phyloP scores from a whole-genome alignment of 306 rosid genomes.

The Fagus crenata region DNA sequence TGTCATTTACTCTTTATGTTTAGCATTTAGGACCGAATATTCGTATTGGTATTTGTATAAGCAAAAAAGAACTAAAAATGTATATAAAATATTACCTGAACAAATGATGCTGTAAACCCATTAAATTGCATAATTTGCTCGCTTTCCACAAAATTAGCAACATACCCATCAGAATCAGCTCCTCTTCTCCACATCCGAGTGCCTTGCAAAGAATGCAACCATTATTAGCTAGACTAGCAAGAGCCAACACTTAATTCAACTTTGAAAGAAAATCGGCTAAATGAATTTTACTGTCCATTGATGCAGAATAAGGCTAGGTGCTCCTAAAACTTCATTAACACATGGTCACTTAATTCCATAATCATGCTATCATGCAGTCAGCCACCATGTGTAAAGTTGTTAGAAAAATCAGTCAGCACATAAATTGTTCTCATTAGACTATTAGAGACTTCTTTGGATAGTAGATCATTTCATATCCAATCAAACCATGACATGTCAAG shows the following conservation, averaged over 20 bases:
- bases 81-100: constrained; percentile 62
- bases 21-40: background rate
- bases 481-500: background rate
- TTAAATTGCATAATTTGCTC: constrained; percentile 89
- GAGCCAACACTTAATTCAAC: background rate
- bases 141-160: constrained; percentile 89
- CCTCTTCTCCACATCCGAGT: constrained; percentile 99
- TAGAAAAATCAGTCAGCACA: background rate
- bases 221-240: constrained; percentile 22
- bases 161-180: constrained; percentile 96
- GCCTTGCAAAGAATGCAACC: constrained; percentile 52
- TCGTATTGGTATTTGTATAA: background rate
- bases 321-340: background rate
- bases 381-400: background rate
- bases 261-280: background rate
- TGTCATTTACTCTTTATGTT: background rate
- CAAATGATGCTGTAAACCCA: constrained; percentile 77
- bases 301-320: background rate
- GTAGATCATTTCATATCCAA: background rate
- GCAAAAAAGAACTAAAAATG: too few relatives aligned
- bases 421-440: background rate
- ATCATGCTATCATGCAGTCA: background rate
- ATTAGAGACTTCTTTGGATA: background rate
- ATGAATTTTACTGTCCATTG: background rate
- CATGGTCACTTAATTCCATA: background rate